Evolutionary conservation across 148 eudicot genomes (phyloP).

Genomic region (Diospyros kaki): DNA sequence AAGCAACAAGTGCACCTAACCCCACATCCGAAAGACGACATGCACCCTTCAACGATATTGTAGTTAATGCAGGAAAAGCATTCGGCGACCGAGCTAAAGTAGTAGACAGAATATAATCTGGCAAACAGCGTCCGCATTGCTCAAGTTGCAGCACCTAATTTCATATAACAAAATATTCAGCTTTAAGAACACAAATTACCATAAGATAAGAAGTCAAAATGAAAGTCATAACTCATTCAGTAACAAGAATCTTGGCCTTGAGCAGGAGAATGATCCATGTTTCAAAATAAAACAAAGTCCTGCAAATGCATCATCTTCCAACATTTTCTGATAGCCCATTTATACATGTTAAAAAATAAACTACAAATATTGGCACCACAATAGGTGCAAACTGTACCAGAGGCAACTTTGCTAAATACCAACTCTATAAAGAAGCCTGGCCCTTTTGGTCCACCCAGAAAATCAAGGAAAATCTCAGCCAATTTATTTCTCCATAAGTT

Average conservation of each 20-base stretch:
- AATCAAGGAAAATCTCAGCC: neutral
- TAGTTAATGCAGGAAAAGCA: slow-evolving; percentile 55
- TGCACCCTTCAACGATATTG: slow-evolving; percentile 79
- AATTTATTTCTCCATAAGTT: neutral
- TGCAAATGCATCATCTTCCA: neutral
- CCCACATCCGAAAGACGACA: slow-evolving; percentile 90
- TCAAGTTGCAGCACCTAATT: slow-evolving; percentile 89
- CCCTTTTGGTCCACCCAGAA: neutral
- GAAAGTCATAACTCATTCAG: neutral
- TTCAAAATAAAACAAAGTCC: neutral
- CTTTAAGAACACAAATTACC: neutral
- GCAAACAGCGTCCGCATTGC: slow-evolving; percentile 79
- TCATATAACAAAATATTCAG: slow-evolving; percentile 6
- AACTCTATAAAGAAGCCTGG: neutral
- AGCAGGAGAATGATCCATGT: neutral
- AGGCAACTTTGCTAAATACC: neutral
- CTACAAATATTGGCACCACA: neutral
- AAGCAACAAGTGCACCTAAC: slow-evolving; percentile 47
- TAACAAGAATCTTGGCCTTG: neutral
- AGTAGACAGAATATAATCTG: slow-evolving; percentile 51
- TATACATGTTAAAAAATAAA: neutral
- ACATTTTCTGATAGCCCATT: neutral
- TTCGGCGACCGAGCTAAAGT: slow-evolving; percentile 43
- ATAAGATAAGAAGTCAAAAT: neutral
- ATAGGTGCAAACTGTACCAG: too few species aligned